phyloP scores from a whole-genome alignment of 495 filamentous ascomycete species.

The Pyronema domesticum region DNA sequence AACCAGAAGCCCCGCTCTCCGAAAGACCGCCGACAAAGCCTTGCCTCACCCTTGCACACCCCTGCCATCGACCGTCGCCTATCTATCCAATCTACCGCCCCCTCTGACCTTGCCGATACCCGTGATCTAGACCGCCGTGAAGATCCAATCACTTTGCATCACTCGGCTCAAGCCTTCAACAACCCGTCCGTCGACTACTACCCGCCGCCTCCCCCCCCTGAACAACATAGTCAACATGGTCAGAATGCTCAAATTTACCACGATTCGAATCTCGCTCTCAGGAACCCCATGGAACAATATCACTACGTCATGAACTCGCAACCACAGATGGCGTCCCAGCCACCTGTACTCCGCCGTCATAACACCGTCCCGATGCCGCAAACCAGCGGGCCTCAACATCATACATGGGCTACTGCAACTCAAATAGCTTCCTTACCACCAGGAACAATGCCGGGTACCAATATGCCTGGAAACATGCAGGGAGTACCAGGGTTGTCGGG shows the following conservation, averaged over 20 bases:
- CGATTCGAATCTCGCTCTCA: not conserved
- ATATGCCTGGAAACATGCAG: no score
- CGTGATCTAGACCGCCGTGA: not conserved
- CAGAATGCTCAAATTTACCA: not conserved
- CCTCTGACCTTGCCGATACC: not conserved
- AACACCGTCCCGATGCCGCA: not conserved
- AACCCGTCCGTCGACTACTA: not conserved
- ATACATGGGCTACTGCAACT: not conserved
- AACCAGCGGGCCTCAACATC: not conserved
- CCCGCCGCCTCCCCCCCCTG: not conserved
- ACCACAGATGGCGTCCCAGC: not conserved
- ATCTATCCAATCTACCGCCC: not conserved
- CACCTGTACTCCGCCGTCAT: not conserved
- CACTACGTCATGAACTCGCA: not conserved
- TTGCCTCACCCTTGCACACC: slow-evolving; percentile 1
- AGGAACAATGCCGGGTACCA: not conserved
- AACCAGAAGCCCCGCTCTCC: slow-evolving; percentile 15
- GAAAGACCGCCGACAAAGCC: slow-evolving; percentile 4
- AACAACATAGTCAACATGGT: not conserved
- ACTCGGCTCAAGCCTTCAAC: not conserved
- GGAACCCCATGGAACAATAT: not conserved
- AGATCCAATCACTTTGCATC: not conserved
- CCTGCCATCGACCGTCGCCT: not conserved
- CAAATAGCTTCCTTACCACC: not conserved
- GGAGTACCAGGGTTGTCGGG: no score